phyloP scores from a whole-genome alignment of 2,329 filamentous ascomycete species.

The Colletotrichum sublineola region DNA sequence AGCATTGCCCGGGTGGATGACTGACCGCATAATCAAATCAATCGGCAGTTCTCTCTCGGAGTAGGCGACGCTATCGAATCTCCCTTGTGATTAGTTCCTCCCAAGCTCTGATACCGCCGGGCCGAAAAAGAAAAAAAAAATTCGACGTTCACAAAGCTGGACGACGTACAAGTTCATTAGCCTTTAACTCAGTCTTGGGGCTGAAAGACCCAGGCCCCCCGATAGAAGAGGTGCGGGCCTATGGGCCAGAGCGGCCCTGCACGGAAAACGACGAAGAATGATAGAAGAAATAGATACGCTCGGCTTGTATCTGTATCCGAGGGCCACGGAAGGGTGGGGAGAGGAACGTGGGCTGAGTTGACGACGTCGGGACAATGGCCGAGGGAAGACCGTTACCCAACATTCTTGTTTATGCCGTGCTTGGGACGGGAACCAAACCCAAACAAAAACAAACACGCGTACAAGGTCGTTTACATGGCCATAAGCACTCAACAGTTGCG shows the following conservation, averaged over 20 bases:
- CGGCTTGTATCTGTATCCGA: background rate
- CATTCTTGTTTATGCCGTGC: slow-evolving; percentile 13
- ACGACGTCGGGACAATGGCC: slow-evolving; percentile 21
- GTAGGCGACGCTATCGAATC: background rate
- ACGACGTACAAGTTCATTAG: background rate
- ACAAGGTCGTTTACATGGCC: background rate
- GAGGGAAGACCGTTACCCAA: slow-evolving; percentile 7
- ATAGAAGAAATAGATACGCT: background rate
- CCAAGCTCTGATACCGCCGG: too few species aligned
- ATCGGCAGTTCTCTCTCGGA: background rate
- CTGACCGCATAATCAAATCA: slow-evolving; percentile 3
- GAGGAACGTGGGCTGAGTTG: slow-evolving; percentile 28
- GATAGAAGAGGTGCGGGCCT: slow-evolving; percentile 1
- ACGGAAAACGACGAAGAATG: background rate
- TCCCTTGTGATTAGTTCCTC: too few species aligned
- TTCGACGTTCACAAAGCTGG: background rate
- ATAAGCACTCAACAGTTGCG: background rate
- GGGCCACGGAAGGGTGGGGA: background rate
- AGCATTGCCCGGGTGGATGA: slow-evolving; percentile 5
- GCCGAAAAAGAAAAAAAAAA: background rate
- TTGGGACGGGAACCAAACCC: slow-evolving; percentile 6
- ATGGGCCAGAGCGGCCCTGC: slow-evolving; percentile 16
- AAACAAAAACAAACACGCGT: slow-evolving; percentile 12
- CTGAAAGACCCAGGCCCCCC: background rate
- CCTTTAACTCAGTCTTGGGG: slow-evolving; percentile 16